A percentile compares a stretch with the other conserved stretches of the same genome.
Conservation (phyloP, 768 basidiomycete species). For the Kwoniella sp. region DNA sequence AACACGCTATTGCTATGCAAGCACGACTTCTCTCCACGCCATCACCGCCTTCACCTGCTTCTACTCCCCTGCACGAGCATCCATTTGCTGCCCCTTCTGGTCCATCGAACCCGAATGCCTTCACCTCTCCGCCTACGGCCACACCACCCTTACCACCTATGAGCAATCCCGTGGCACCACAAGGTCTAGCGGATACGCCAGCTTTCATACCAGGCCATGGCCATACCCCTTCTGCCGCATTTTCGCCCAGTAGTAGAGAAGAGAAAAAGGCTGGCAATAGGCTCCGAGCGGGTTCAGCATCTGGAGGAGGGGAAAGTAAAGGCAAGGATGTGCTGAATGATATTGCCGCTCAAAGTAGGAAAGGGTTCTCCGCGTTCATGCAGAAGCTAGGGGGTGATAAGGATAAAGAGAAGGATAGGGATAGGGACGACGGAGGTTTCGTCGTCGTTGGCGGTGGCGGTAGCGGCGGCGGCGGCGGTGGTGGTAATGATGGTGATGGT, state of each 20-base stretch:
- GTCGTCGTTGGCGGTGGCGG: too few species aligned
- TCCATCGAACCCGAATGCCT: conserved; percentile 4
- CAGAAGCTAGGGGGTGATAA: conserved; percentile 66
- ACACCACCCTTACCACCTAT: conserved; percentile 13
- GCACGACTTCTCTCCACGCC: conserved; percentile 49
- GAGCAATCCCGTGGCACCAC: conserved; percentile 15
- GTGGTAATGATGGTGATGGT: conserved; percentile 24
- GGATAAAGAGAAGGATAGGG: conserved; percentile 56
- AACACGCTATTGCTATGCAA: conserved; percentile 52
- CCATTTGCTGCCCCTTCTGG: conserved; percentile 18
- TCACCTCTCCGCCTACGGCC: conserved; percentile 26
- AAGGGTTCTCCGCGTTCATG: conserved; percentile 80
- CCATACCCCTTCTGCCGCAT: conserved; percentile 10
- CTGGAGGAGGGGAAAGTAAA: conserved; percentile 50
- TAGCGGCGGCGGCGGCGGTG: background rate
- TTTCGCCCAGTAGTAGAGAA: conserved; percentile 62
- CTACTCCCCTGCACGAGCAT: conserved; percentile 34
- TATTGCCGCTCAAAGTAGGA: conserved; percentile 86
- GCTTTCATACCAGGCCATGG: conserved; percentile 14
- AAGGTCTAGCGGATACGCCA: conserved; percentile 12
- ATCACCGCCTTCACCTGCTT: conserved; percentile 32
- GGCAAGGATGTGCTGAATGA: conserved; percentile 66
- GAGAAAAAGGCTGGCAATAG: conserved; percentile 61
- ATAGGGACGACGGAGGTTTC: conserved; percentile 63
- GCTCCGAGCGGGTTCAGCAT: conserved; percentile 76